Base-by-base conservation (phyloP, 768 basidiomycete species). In the Lactarius sp. region DNA sequence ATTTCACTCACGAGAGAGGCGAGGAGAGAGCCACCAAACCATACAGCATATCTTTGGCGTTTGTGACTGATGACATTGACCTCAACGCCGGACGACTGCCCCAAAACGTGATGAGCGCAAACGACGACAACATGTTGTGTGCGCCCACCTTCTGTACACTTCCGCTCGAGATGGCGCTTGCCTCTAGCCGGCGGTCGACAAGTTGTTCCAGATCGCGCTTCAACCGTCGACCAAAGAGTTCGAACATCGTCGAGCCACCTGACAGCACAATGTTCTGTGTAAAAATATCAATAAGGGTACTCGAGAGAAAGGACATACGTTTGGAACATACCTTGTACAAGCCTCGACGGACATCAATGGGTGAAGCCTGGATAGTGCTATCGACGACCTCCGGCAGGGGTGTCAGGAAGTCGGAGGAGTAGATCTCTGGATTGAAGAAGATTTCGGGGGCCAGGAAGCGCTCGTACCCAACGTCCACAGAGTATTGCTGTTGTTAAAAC, bases 351-450 rank as follows among this genome's bases (percentile, higher is more conserved):
- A 97, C 95, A 73, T 99, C 96, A 64, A 98, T 99, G 27, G 97
- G 96, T 6, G 93, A 95, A 62, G 90, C 82, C 74, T 94, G 93
- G 66, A 99, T 98, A 59, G 97, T 95, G 61, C 87, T 86, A 70
- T 99, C 97, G 60, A 98, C 97, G 59, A 98, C 92, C 66, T 96
- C 86, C 0, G 97, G 94, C 4, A 99, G 83, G 9, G 97, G 97
- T 5, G 95, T 98, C 66, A 99, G 75, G 81, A 98, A 98, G 75
- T 98, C 96, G 46, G 93, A 95, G 0, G 94, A 97, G 75, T 90
- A 91, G 69, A 99, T 98, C 75, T 99, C 96, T 14, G 97, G 97
- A 78, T 98, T 98, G 83, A 98, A 98, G 80, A 98, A 98, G 71
- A 98, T 97, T 75, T 98, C 97, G 6, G 97, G 95, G 6, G 96